Conservation (phyloP, 768 basidiomycete genomes). For the Nevesoporus exiguus region DNA sequence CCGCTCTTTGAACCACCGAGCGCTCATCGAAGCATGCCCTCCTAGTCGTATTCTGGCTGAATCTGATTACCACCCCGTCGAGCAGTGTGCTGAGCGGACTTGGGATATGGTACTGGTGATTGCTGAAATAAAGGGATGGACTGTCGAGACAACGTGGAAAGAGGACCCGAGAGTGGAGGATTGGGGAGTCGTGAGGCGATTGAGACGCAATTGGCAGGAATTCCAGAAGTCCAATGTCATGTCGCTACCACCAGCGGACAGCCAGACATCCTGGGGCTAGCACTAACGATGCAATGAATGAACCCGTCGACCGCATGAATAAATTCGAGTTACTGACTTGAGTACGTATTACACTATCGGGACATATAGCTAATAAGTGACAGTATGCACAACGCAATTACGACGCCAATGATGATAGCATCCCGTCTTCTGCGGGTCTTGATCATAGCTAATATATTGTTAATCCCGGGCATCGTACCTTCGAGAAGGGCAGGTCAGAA, state of each 20-base stretch:
- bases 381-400: constrained; percentile 85
- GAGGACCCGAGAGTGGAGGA: constrained; percentile 30
- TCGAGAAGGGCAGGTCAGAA: constrained; percentile 4
- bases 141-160: constrained; percentile 59
- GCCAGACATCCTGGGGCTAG: not conserved
- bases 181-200: constrained; percentile 63
- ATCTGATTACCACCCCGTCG: constrained; percentile 77
- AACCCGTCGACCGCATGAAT: not conserved
- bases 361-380: constrained; percentile 50
- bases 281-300: not conserved
- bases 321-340: constrained; percentile 1
- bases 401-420: constrained; percentile 79
- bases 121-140: constrained; percentile 76
- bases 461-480: constrained; percentile 94
- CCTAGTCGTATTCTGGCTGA: constrained; percentile 76
- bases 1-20: constrained; percentile 58
- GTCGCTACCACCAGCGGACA: not conserved
- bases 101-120: constrained; percentile 77
- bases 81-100: constrained; percentile 53
- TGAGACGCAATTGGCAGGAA: constrained; percentile 69
- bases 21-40: constrained; percentile 62
- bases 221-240: constrained; percentile 49
- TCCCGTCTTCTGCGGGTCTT: constrained; percentile 87
- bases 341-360: constrained; percentile 19
- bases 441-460: constrained; percentile 88